A percentile compares a stretch with the other conserved stretches of the same genome.
Evolutionary conservation across 208 protist genomes (phyloP).

Genomic region (Blastocrithidia nonstop): DNA sequence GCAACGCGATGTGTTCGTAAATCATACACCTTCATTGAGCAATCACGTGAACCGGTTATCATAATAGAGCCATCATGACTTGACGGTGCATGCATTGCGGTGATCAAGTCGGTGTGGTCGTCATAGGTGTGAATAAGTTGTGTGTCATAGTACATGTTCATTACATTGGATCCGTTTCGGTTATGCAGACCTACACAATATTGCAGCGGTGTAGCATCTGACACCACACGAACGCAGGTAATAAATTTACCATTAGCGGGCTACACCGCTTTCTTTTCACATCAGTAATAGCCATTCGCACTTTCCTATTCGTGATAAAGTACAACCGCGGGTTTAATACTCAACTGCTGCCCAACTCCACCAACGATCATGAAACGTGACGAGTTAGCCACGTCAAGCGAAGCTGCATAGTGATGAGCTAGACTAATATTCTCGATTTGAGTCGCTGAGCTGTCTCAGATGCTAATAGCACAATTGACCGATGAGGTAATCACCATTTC

Average conservation of each 20-base stretch:
- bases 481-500: constrained; percentile 77
- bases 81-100: constrained; percentile 48
- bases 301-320: constrained; percentile 44
- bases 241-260: constrained; percentile 55
- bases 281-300: constrained; percentile 44
- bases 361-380: constrained; percentile 63
- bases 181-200: constrained; percentile 57
- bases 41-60: constrained; percentile 76
- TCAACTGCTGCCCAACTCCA: constrained; percentile 22
- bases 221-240: constrained; percentile 45
- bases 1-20: constrained; percentile 20
- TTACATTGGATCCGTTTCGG: constrained; percentile 15
- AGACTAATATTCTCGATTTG: constrained; percentile 61
- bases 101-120: constrained; percentile 76
- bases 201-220: constrained; percentile 12
- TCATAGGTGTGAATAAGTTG: constrained; percentile 47
- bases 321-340: constrained; percentile 55
- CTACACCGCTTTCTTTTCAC: constrained; percentile 55
- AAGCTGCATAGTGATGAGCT: constrained; percentile 71
- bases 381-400: constrained; percentile 61
- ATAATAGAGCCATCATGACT: constrained; percentile 45
- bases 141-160: constrained; percentile 52
- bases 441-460: constrained; percentile 51
- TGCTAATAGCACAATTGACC: constrained; percentile 65
- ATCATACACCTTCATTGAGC: constrained; percentile 69